Conservation (phyloP, 192 early-diverging fungal species). For the Pilaira anomala region DNA sequence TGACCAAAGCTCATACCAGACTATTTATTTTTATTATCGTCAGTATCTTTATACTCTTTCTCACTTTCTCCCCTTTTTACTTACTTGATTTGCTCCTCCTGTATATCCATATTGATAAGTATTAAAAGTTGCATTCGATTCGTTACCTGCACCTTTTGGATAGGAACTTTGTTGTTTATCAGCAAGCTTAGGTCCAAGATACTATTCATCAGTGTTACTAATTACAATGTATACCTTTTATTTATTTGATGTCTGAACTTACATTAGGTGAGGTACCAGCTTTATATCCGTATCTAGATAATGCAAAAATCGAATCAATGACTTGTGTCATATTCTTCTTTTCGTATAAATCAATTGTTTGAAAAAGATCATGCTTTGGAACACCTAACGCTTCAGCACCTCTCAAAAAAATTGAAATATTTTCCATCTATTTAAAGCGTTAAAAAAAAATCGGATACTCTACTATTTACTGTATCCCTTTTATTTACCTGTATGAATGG, state of each 20-base stretch:
- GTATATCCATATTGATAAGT: conserved; percentile 47
- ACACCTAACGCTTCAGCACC: conserved; percentile 63
- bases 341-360: conserved; percentile 82
- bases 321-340: conserved; percentile 62
- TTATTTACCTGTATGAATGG: conserved; percentile 66
- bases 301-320: conserved; percentile 69
- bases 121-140: conserved; percentile 56
- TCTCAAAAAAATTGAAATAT: conserved; percentile 70
- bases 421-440: conserved; percentile 64
- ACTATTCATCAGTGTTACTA: conserved; percentile 20
- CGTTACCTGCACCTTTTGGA: conserved; percentile 55
- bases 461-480: neutral
- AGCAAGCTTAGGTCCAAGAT: conserved; percentile 71
- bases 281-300: conserved; percentile 66
- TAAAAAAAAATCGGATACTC: neutral
- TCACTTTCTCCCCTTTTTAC: conserved; percentile 25
- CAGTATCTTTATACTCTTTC: neutral
- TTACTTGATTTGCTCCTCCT: conserved; percentile 50
- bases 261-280: conserved; percentile 48
- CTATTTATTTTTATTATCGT: neutral
- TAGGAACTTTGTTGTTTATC: conserved; percentile 64
- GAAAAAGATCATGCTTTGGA: conserved; percentile 70
- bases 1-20: conserved; percentile 45
- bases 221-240: neutral
- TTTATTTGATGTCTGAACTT: conserved; percentile 15